These are phyloP conservation scores for Tulasnella calospora DNA, from an alignment of 768 basidiomycete genomes.

Conservation along the genomic window DNA sequence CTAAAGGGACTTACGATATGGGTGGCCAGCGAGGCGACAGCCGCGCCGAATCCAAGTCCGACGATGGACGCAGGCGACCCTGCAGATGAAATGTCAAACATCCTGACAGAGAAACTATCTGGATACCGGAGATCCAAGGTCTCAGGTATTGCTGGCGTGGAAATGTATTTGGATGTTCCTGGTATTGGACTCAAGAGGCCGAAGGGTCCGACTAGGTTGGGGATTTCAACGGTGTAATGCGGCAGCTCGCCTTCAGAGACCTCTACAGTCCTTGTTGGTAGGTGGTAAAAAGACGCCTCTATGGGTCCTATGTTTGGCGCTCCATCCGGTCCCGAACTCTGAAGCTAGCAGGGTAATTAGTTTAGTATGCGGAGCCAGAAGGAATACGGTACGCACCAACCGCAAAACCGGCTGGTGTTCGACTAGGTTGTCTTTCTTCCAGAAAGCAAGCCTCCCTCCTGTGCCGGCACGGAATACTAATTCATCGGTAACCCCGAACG, in stretches of 20 bases:
- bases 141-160: background rate
- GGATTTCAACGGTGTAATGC: background rate
- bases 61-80: constrained; percentile 10
- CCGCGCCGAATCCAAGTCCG: background rate
- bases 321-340: background rate
- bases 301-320: background rate
- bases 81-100: constrained; percentile 9
- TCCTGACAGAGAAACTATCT: background rate
- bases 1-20: background rate
- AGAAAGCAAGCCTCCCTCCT: background rate
- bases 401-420: background rate
- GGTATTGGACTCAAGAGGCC: constrained; percentile 3
- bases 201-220: background rate
- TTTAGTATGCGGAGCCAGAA: background rate
- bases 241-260: background rate
- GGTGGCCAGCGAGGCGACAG: background rate
- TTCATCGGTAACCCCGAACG: background rate
- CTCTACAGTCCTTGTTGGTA: background rate
- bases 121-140: background rate
- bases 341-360: background rate
- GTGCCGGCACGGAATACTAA: background rate
- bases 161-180: background rate
- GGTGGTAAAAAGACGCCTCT: background rate
- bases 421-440: background rate
- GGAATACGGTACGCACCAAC: background rate